These are phyloP conservation scores for Malus orientalis DNA, from an alignment of 306 rosid genomes.

Conservation along the genomic window DNA sequence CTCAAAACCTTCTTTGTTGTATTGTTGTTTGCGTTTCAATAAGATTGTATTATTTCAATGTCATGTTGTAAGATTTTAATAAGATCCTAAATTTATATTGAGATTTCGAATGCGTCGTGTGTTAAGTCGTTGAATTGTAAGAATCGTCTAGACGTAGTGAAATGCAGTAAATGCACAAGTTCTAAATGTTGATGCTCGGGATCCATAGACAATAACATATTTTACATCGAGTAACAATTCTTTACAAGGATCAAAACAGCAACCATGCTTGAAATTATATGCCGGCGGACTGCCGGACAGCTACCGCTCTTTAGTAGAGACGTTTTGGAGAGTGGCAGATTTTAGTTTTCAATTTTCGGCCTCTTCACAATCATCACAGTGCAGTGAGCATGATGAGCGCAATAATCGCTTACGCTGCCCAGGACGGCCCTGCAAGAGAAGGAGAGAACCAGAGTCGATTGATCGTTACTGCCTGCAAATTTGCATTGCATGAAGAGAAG, in stretches of 20 bases:
- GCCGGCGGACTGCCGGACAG: background rate
- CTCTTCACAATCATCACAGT: constrained; percentile 70
- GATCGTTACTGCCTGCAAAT: background rate
- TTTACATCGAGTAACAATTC: background rate
- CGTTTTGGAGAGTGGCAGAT: background rate
- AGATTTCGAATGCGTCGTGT: too few relatives aligned
- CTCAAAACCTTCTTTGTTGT: background rate
- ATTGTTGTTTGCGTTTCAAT: background rate
- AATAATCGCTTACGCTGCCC: constrained; percentile 81
- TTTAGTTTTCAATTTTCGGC: constrained; percentile 36
- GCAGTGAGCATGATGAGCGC: constrained; percentile 75
- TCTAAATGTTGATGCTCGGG: too few relatives aligned
- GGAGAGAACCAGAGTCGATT: background rate
- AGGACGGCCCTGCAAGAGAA: constrained; percentile 53
- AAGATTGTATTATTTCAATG: background rate
- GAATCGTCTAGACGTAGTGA: too few relatives aligned
- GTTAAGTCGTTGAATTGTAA: too few relatives aligned
- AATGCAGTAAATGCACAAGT: too few relatives aligned
- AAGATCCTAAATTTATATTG: background rate
- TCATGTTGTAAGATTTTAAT: background rate
- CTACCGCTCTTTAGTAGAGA: background rate
- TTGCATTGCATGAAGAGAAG: background rate
- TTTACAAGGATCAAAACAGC: background rate
- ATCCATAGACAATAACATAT: background rate
- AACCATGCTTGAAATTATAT: background rate